phyloP scores from a whole-genome alignment of 306 rosid species.

The Mimosa bimucronata region DNA sequence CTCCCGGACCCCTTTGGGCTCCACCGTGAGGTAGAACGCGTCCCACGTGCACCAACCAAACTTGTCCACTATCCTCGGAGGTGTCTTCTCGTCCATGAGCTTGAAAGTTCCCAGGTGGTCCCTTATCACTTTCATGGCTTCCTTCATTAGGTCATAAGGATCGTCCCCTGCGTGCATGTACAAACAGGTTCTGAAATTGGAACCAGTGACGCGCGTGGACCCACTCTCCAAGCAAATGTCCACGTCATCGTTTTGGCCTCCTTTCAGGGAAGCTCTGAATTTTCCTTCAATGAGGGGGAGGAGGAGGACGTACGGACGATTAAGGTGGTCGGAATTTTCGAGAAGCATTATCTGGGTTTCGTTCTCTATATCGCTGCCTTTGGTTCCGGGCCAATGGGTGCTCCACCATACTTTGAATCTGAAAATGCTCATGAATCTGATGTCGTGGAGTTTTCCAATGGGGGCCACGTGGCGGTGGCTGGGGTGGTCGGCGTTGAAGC shows the following conservation, averaged over 20 bases:
- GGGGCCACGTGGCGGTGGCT: conserved; percentile 51
- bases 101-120: conserved; percentile 61
- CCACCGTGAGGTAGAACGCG: conserved; percentile 71
- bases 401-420: conserved; percentile 83
- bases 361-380: conserved; percentile 54
- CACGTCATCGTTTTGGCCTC: conserved; percentile 39
- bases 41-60: conserved; percentile 94
- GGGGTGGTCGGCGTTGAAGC: conserved; percentile 50
- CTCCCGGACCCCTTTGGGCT: conserved; percentile 56
- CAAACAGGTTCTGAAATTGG: conserved; percentile 54
- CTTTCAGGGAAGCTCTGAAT: conserved; percentile 61
- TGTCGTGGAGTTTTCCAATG: conserved; percentile 51
- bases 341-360: conserved; percentile 70
- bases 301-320: conserved; percentile 60
- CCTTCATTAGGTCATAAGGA: conserved; percentile 53
- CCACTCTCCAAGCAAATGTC: conserved; percentile 72
- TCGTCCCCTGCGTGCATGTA: conserved; percentile 63
- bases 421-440: conserved; percentile 65
- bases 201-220: conserved; percentile 49
- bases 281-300: conserved; percentile 68
- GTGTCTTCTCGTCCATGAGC: conserved; percentile 60
- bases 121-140: conserved; percentile 50
- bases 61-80: conserved; percentile 60
- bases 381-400: conserved; percentile 63
- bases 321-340: conserved; percentile 34